Conservation (phyloP, 257 asterid species). For the Petunia axillaris region DNA sequence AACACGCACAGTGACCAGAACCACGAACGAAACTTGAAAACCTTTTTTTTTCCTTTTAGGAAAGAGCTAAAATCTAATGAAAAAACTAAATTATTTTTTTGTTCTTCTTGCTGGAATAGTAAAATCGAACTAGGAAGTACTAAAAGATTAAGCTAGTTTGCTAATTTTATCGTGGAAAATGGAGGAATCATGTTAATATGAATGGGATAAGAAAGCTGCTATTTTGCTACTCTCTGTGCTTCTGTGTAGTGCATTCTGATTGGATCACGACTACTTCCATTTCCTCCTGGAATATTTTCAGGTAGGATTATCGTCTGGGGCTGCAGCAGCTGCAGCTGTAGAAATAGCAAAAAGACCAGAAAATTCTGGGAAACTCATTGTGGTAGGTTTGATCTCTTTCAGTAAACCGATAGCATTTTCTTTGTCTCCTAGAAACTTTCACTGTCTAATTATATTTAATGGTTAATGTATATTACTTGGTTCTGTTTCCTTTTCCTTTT, state of each 20-base stretch:
- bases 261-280: background rate
- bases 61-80: no score
- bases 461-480: background rate
- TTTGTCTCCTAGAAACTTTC: background rate
- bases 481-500: background rate
- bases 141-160: no score
- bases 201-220: no score
- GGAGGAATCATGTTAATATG: no score
- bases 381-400: constrained; percentile 40
- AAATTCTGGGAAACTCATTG: constrained; percentile 58
- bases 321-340: constrained; percentile 63
- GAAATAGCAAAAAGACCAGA: constrained; percentile 54
- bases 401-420: background rate
- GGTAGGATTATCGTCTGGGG: constrained; percentile 69
- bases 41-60: no score
- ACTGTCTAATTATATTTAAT: background rate
- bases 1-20: no score
- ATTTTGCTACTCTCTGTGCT: no score
- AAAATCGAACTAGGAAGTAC: no score
- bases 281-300: constrained; percentile 24
- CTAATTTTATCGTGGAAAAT: no score
- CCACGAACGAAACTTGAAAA: no score
- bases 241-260: background rate
- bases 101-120: no score
- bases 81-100: no score